A percentile compares a stretch with the other conserved stretches of the same genome.
phyloP scores from a whole-genome alignment of 768 basidiomycete species.

The Rhodotorula paludigena region DNA sequence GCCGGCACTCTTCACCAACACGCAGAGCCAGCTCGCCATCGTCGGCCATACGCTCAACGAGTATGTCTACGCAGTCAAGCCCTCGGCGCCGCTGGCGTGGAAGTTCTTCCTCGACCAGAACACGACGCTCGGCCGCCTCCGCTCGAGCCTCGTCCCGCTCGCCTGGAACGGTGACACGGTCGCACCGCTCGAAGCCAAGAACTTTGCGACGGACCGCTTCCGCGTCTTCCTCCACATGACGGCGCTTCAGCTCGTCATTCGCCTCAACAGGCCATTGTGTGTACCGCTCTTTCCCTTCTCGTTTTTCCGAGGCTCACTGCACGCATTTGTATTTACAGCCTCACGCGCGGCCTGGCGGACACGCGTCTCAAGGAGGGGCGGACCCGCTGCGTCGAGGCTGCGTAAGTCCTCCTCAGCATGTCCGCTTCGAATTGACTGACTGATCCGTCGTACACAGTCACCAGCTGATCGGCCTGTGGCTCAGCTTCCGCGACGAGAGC shows the following conservation, averaged over 20 bases:
- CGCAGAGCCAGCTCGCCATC: conserved; percentile 7
- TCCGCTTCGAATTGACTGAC: neutral
- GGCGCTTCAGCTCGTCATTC: conserved; percentile 14
- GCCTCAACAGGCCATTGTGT: conserved; percentile 36
- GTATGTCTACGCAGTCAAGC: conserved; percentile 19
- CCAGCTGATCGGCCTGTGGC: conserved; percentile 20
- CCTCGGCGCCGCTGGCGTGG: neutral
- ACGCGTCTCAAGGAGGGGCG: conserved; percentile 5
- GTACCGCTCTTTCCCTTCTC: neutral
- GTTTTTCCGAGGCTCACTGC: neutral
- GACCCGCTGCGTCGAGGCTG: conserved; percentile 7
- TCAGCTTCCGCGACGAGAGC: conserved; percentile 20
- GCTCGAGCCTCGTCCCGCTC: conserved; percentile 3
- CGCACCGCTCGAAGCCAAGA: conserved; percentile 12
- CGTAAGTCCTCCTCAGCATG: conserved; percentile 6
- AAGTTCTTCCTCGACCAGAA: conserved; percentile 20
- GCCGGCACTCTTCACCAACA: conserved; percentile 10
- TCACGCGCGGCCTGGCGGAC: conserved; percentile 31
- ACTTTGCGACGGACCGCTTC: conserved; percentile 16
- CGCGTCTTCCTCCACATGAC: conserved; percentile 19
- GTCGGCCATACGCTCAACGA: conserved; percentile 10
- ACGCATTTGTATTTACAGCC: neutral
- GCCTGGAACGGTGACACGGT: conserved; percentile 9
- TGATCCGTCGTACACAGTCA: neutral
- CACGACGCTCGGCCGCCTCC: conserved; percentile 16